Conservation (phyloP, 306 rosid genomes). For the Abrus precatorius region DNA sequence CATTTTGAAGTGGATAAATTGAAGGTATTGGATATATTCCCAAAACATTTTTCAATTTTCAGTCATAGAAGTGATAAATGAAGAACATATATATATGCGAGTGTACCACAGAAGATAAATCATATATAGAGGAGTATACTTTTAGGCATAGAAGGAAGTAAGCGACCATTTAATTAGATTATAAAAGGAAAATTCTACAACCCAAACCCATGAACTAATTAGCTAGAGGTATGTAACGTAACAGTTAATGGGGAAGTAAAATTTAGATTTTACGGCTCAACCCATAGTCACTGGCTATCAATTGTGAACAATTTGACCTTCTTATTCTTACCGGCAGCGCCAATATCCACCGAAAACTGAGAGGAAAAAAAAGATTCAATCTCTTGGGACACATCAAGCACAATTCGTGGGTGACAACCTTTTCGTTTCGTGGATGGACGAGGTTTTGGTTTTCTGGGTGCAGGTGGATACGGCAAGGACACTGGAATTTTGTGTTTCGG, state of each 20-base stretch:
- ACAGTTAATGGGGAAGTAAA: not conserved
- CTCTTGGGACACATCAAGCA: constrained; percentile 57
- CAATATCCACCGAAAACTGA: constrained; percentile 53
- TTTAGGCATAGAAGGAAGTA: constrained; percentile 19
- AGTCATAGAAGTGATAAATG: too few relatives aligned
- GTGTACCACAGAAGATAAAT: too few relatives aligned
- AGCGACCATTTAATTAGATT: not conserved
- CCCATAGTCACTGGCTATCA: not conserved
- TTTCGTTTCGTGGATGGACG: constrained; percentile 55
- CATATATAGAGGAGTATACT: too few relatives aligned
- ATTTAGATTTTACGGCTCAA: too few relatives aligned
- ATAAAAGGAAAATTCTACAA: constrained; percentile 23
- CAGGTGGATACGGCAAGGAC: constrained; percentile 63
- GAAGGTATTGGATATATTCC: too few relatives aligned
- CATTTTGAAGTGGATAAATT: too few relatives aligned
- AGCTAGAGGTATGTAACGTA: not conserved
- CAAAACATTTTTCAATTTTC: too few relatives aligned
- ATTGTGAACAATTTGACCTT: constrained; percentile 50
- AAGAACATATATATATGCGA: too few relatives aligned
- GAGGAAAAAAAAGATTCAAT: constrained; percentile 62
- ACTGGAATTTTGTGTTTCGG: constrained; percentile 56
- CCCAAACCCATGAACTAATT: not conserved
- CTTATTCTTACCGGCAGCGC: constrained; percentile 52
- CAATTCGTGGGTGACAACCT: constrained; percentile 28
- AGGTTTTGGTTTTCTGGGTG: constrained; percentile 76